phyloP scores from a whole-genome alignment of 2,329 filamentous ascomycete genomes.

The Sporothrix protearum region DNA sequence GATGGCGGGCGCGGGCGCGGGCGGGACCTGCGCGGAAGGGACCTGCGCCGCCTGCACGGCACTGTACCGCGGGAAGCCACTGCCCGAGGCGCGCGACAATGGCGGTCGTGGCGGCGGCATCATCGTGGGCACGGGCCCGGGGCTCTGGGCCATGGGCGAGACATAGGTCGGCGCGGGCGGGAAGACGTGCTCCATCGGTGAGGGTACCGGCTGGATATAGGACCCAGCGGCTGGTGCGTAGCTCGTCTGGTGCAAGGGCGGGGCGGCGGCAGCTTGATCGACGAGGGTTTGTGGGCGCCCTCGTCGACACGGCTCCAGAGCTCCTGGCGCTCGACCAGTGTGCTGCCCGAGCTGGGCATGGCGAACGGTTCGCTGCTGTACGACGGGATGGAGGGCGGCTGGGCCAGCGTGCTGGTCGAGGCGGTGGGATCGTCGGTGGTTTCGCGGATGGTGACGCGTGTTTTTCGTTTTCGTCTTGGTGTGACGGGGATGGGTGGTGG shows the following conservation, averaged over 20 bases:
- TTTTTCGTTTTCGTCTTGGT: slow-evolving; percentile 7
- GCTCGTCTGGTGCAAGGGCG: background rate
- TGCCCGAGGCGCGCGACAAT: background rate
- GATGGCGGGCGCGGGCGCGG: background rate
- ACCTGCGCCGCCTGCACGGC: background rate
- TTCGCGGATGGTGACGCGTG: slow-evolving; percentile 2
- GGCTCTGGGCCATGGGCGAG: background rate
- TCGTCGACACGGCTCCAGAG: slow-evolving; percentile 23
- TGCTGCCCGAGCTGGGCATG: slow-evolving; percentile 4
- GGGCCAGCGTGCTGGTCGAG: slow-evolving; percentile 7
- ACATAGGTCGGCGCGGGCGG: slow-evolving; percentile 1
- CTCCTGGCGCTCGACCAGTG: slow-evolving; percentile 18
- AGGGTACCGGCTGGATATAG: background rate
- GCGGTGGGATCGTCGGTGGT: background rate
- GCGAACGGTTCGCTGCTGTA: background rate
- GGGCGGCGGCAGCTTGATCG: background rate
- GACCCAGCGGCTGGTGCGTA: background rate
- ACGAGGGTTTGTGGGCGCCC: background rate
- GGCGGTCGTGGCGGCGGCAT: slow-evolving; percentile 9
- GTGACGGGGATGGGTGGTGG: background rate
- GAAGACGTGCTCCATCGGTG: background rate
- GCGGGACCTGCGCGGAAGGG: no score
- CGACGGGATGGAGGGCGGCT: background rate
- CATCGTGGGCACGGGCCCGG: background rate
- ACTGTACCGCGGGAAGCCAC: background rate